Evolutionary conservation across 2,329 filamentous ascomycete species (phyloP), one percentile per base, ranked within the genome.

Genomic region (Colletotrichum somersetense): DNA sequence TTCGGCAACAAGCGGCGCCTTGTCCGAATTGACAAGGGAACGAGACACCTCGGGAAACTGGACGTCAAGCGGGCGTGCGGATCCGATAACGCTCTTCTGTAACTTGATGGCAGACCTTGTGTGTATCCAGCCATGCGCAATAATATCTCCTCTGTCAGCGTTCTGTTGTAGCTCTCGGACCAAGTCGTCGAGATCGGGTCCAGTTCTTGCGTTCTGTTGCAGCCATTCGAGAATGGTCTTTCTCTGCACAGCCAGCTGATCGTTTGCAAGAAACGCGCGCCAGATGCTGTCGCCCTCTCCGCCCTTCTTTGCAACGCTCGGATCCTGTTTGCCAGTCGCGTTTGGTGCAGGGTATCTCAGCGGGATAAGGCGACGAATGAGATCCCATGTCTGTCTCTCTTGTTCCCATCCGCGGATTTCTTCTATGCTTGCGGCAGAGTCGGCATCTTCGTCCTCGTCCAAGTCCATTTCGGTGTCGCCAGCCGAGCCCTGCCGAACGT

Each of bases 81-180:
- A 66, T 10, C 73, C 73, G 8, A 90, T 85, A 75, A 96, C 84
- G 70, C 92, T 91, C 84, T 98, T 99, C 79, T 94, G 91, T 68
- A 93, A 89, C 84, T 99, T 99, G 81, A 99, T 94, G 59, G 92
- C 91, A 71, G 93, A 91, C 74, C 95, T 93, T 0, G 96, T 98
- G 80, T 97, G 94, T 74, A 98, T 89, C 93, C 95, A 98, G 52
- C 96, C 96, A 79, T 95, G 91, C 38, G 93, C 91, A 84, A 96
- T 93, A 12, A 95, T 90, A 62, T 95, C 93, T 12, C 93, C 92
- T 77, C 93, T 87, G 72, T 96, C 93, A 16, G 93, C 92, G 74
- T 91, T 91, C 72, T 90, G 87, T 79, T 95, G 92, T 66, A 95
- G 87, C 67, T 96, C 92, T 64, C 91, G 88, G 62, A 95, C 92